Evolutionary conservation across 257 asterid genomes (phyloP), one percentile per base, ranked within the genome.

Genomic region (Capsicum rhomboideum): DNA sequence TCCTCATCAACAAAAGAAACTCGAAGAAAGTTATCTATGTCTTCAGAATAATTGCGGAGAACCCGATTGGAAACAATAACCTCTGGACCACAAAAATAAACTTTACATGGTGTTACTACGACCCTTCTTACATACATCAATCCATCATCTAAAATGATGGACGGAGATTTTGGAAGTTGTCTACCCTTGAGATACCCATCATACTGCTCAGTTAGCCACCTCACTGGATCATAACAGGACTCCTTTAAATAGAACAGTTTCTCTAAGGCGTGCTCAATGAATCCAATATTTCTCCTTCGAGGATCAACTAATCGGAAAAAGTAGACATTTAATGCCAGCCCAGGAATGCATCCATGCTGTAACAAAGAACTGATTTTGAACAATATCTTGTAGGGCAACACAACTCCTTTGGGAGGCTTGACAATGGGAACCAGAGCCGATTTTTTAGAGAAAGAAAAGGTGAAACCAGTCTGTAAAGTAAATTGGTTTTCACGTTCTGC

Each of bases 1-100:
- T 96, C 98, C 88, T 96, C 99, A 77, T 94, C 99, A 83, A 92
- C 90, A 79, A 96, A 96, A 17, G 99, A 93, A 80, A 96, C 97
- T 20, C 98, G 98, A 80, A 96, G 89, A 83, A 96, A 96, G 89
- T 91, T 92, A 69, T 93, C 96, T 16, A 93, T 85, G 78, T 92
- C 79, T 16, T 83, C 82, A 2, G 28, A 20, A 67, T 79, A 96
- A 8, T 93, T 87, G 82, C 98, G 98, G 69, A 94, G 64, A 13
- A 96, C 98, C 3, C 98, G 94, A 85, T 96, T 96, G 2, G 99
- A 94, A 83, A 92, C 86, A 67, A 92, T 94, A 17, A 92, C 92
- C 84, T 93, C 98, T 1, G 98, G 98, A 20, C 98, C 98, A 26
- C 75, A 83, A 85, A 96, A 96, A 87, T 94, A 96, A 31, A 94